Base-by-base conservation (phyloP, 495 filamentous ascomycete species). In the Aspergillus haitiensis region DNA sequence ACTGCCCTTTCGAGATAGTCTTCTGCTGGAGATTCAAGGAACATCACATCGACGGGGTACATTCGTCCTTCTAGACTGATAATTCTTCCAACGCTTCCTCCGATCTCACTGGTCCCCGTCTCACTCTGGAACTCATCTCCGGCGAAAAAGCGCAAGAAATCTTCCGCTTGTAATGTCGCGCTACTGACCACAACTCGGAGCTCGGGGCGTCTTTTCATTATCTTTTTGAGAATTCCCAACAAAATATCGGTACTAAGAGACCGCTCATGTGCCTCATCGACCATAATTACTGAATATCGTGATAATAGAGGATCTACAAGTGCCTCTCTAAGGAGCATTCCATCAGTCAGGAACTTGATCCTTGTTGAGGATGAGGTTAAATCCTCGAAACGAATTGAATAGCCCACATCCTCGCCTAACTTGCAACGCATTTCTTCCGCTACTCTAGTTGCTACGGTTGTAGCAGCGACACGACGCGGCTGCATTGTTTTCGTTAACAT, bases 341-440 rank as follows among this genome's bases (percentile, higher is more conserved):
- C 95, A 79, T 99, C 94, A 2, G 95, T 98, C 60, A 98, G 73
- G 70, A 97, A 99, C 70, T 99, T 99, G 72, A 99, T 95, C 50
- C 84, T 83, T 2, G 94, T 99, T 50, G 81, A 78, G 10, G 88
- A 83, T 45, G 92, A 96, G n/a, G 93, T 97, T 63, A 89, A 78
- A 78, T 98, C 94, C 69, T 98, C 95, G 70, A 99, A 99, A 54
- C 94, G 84, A 60, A 98, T 97, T 18, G 92, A 92, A 70, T 97
- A 98, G 48, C 95, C 95, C 55, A 98, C 92, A 73, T 97, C 90
- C 75, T 97, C 91, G 15, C 94, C 95, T 18, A 98, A 64, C 64
- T 93, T 88, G 70, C 90, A 91, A 10, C 92, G 87, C 82, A 92
- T 88, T 73, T 99, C 94, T 62, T 97, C 89, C 5, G 94, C 95